Evolutionary conservation across 225 moss, liverwort and hornwort genomes (phyloP).

Genomic region (Anthoceros angustus): DNA sequence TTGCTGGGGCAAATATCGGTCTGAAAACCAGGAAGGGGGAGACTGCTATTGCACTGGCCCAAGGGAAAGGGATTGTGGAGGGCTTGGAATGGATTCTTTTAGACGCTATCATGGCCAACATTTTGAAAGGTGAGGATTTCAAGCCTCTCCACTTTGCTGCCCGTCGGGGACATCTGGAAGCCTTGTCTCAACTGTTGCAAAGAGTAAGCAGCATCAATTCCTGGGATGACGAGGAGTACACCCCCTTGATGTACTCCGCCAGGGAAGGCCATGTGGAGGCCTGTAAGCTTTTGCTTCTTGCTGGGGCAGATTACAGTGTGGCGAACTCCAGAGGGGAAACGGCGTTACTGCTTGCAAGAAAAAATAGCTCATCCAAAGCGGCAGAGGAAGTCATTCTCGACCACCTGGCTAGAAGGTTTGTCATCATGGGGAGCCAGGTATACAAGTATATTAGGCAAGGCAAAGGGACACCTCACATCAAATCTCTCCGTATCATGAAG

Average conservation of each 20-base stretch:
- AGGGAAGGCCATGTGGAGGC: constrained; percentile 36
- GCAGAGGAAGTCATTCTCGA: constrained; percentile 34
- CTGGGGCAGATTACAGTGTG: constrained; percentile 25
- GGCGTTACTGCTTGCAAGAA: constrained; percentile 25
- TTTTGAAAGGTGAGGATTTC: constrained; percentile 30
- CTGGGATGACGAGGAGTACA: constrained; percentile 30
- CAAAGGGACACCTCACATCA: constrained; percentile 27
- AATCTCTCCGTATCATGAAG: constrained; percentile 21
- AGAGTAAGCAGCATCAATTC: constrained; percentile 25
- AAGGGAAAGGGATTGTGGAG: constrained; percentile 19
- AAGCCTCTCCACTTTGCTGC: constrained; percentile 40
- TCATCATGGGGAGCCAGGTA: constrained; percentile 17
- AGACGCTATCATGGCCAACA: constrained; percentile 32
- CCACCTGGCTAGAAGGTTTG: constrained; percentile 25
- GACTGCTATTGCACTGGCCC: constrained; percentile 29
- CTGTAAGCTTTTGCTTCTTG: constrained; percentile 24
- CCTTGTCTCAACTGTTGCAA: constrained; percentile 23
- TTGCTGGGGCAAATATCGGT: constrained; percentile 35
- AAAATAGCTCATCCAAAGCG: constrained; percentile 29
- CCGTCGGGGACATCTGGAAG: constrained; percentile 30
- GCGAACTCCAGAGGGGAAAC: constrained; percentile 26
- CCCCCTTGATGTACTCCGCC: constrained; percentile 33
- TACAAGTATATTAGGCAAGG: constrained; percentile 31
- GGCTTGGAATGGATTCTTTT: constrained; percentile 33
- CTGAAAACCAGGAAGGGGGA: constrained; percentile 32